Evolutionary conservation across 108 stramenopile species (phyloP), one percentile per base, ranked within the genome.

Genomic region (Schizochytrium sp.): DNA sequence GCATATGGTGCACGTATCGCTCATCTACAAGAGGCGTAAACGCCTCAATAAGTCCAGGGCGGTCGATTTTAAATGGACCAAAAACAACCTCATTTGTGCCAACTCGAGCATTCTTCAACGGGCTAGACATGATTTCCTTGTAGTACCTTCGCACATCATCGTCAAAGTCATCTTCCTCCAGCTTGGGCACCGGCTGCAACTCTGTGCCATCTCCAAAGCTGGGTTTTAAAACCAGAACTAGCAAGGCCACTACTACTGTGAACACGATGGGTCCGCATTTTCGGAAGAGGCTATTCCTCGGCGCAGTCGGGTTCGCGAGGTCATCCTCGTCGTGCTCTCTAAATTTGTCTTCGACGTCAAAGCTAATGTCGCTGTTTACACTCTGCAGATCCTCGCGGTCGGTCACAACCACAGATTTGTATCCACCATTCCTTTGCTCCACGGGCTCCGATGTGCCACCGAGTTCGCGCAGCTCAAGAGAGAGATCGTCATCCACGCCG

Each of bases 21-120:
- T 55, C 28, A 42, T 83, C 53, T 28, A 55, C 76, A 1, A 83
- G 76, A n/a, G 76, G 76, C 17, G 50, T 49, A 1, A 83, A 55
- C 0, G 47, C 0, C 47, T 55, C 50, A 8, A 50, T 53, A 49
- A 83, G 15, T 7, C 19, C 28, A 2, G 45, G 45, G 15, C 5
- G 5, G 5, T 83, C 76, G 2, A 83, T n/a, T 40, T 83, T 83
- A n/a, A 83, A 55, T 7, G 76, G 76, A n/a, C 76, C 76, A 40
- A 83, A 83, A 5, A 10, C 2, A 53, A 83, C 28, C 28, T 55
- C 50, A 2, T 83, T 83, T 55, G 47, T 55, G 7, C 76, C 76
- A 5, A 38, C 50, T 8, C 1, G 10, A 5, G 76, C 50, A 17
- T 5, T 42, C 8, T 17, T 12, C 7, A 83, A 38, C 5, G 76